A percentile compares a stretch with the other conserved stretches of the same genome.
Evolutionary conservation across 768 basidiomycete genomes (phyloP).

Genomic region (Tylopilus rubrobrunneus): DNA sequence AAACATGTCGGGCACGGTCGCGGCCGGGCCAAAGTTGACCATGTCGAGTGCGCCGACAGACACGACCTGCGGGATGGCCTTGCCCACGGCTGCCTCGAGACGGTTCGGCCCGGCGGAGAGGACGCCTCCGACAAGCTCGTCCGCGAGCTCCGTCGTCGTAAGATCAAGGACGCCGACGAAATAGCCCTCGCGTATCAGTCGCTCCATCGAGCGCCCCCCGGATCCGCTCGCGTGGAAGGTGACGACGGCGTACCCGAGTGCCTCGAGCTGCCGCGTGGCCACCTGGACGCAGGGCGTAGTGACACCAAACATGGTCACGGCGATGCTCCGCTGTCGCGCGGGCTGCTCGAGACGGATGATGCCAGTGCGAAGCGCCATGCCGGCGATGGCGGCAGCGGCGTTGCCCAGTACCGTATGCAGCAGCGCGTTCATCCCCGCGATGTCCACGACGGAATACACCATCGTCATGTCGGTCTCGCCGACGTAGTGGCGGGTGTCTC

Average conservation of each 20-base stretch:
- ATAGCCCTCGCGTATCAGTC: constrained; percentile 21
- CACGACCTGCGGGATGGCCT: constrained; percentile 26
- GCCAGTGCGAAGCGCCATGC: constrained; percentile 18
- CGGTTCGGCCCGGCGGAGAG: constrained; percentile 26
- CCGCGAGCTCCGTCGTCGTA: constrained; percentile 33
- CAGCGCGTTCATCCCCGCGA: constrained; percentile 28
- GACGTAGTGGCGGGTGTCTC: constrained; percentile 24
- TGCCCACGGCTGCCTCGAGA: constrained; percentile 23
- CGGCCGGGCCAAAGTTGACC: constrained; percentile 31
- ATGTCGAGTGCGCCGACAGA: constrained; percentile 32
- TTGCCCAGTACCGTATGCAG: constrained; percentile 23
- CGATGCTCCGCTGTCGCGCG: constrained; percentile 6
- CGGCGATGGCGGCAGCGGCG: constrained; percentile 20
- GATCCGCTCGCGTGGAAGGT: constrained; percentile 27
- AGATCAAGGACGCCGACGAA: constrained; percentile 28
- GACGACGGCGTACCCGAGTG: constrained; percentile 22
- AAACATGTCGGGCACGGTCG: constrained; percentile 24
- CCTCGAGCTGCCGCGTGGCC: constrained; percentile 21
- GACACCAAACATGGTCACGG: constrained; percentile 29
- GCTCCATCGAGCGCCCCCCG: constrained; percentile 28
- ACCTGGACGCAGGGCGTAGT: constrained; percentile 20
- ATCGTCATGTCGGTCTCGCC: constrained; percentile 30
- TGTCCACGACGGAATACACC: constrained; percentile 31
- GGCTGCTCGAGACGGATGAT: neutral
- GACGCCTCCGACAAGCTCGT: constrained; percentile 30